Percentiles rank a stretch among this genome's conserved stretches.
These are phyloP conservation scores for Talaromyces trachyspermus DNA, from an alignment of 495 filamentous ascomycete species.

Conservation along the genomic window DNA sequence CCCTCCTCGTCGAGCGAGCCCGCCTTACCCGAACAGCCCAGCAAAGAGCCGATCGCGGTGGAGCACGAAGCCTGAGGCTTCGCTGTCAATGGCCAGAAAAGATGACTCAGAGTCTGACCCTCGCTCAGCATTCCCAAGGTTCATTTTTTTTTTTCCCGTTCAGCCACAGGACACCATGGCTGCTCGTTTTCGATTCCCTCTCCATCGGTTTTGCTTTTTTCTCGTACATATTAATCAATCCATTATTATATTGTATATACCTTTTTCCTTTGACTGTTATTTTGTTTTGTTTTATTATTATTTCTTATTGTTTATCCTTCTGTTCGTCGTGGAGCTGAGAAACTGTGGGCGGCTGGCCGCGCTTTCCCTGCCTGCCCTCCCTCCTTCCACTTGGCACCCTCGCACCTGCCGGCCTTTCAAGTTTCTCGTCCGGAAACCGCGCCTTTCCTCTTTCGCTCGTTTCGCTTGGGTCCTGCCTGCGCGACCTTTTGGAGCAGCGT, in stretches of 20 bases:
- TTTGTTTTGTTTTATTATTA: too few species aligned
- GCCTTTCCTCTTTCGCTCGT: constrained; percentile 25
- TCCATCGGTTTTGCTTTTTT: not conserved
- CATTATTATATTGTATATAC: too few species aligned
- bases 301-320: too few species aligned
- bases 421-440: constrained; percentile 13
- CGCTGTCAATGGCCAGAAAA: not conserved
- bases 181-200: not conserved
- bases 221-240: not conserved
- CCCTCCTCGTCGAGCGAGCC: too few species aligned
- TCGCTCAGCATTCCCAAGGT: too few species aligned
- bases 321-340: too few species aligned
- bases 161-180: not conserved
- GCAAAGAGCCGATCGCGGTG: constrained; percentile 1
- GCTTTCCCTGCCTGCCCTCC: not conserved
- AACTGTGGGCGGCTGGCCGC: not conserved
- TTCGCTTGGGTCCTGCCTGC: constrained; percentile 20
- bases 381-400: not conserved
- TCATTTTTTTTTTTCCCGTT: too few species aligned
- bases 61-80: not conserved
- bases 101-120: too few species aligned
- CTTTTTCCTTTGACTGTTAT: too few species aligned
- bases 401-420: not conserved
- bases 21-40: not conserved
- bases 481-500: constrained; percentile 6